Percentiles rank a stretch among this genome's conserved stretches.
These are phyloP conservation scores for Mycena crocata DNA, from an alignment of 768 basidiomycete genomes.

Conservation along the genomic window DNA sequence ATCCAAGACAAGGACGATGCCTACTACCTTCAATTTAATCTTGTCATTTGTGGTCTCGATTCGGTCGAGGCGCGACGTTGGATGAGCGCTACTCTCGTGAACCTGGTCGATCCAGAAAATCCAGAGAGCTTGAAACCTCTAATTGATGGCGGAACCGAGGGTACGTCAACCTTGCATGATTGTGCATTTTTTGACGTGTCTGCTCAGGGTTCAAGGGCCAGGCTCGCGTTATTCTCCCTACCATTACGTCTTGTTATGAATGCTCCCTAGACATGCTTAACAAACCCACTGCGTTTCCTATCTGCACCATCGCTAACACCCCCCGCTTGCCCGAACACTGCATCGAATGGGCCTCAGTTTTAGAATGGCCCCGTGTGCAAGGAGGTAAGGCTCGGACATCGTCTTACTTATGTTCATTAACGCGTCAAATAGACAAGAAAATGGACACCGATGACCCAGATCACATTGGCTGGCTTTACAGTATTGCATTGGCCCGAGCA, in stretches of 20 bases:
- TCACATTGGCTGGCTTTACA: slow-evolving; percentile 94
- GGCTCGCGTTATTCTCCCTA: slow-evolving; percentile 95
- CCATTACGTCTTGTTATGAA: slow-evolving; percentile 96
- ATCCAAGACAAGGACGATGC: slow-evolving; percentile 97
- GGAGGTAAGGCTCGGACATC: slow-evolving; percentile 67
- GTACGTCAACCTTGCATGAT: slow-evolving; percentile 50
- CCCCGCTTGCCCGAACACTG: slow-evolving; percentile 98
- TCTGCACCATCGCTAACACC: slow-evolving; percentile 99
- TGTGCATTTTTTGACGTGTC: neutral
- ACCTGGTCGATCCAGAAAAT: slow-evolving; percentile 92
- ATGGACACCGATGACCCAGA: slow-evolving; percentile 98
- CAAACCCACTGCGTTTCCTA: slow-evolving; percentile 96
- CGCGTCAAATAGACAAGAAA: slow-evolving; percentile 78
- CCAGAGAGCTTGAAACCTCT: slow-evolving; percentile 95
- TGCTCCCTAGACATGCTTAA: slow-evolving; percentile 99
- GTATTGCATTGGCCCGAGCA: slow-evolving; percentile 83
- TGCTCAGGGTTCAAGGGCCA: slow-evolving; percentile 95
- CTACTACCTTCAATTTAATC: slow-evolving; percentile 96
- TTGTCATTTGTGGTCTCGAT: slow-evolving; percentile 97
- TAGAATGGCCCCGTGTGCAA: slow-evolving; percentile 97
- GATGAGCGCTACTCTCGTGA: slow-evolving; percentile 98
- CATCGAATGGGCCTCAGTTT: slow-evolving; percentile 98
- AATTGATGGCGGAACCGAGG: slow-evolving; percentile 99
- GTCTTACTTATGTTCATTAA: neutral
- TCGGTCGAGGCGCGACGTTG: slow-evolving; percentile 97